phyloP scores from a whole-genome alignment of 2,329 filamentous ascomycete genomes.

The Clarireedia monteithiana region DNA sequence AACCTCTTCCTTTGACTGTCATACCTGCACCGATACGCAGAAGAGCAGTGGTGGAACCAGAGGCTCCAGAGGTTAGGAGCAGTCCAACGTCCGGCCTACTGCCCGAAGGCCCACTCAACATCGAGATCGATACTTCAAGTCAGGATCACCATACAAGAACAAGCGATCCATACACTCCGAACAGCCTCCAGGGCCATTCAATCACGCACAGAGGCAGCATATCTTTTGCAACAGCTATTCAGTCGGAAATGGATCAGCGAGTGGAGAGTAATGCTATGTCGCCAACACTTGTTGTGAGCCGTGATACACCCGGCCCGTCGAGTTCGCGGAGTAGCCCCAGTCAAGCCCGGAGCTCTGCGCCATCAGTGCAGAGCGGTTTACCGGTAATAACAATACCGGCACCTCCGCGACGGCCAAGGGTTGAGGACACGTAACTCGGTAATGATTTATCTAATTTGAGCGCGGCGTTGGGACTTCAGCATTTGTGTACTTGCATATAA shows the following conservation, averaged over 20 bases:
- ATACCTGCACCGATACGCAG: conserved; percentile 55
- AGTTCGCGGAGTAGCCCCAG: conserved; percentile 14
- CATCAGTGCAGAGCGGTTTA: conserved; percentile 17
- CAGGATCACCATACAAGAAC: conserved; percentile 9
- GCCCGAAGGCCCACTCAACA: background rate
- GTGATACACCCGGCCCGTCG: background rate
- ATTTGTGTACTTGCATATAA: conserved; percentile 1
- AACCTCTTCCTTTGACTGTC: conserved; percentile 49
- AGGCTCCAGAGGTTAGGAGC: conserved; percentile 33
- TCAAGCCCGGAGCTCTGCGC: conserved; percentile 13
- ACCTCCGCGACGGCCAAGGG: conserved; percentile 19
- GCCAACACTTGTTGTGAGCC: background rate
- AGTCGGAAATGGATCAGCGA: conserved; percentile 12
- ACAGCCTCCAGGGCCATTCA: conserved; percentile 17
- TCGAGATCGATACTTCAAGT: conserved; percentile 1
- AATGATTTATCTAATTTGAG: conserved; percentile 5
- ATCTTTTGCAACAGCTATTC: conserved; percentile 19
- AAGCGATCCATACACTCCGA: conserved; percentile 24
- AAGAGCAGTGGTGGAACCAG: conserved; percentile 47
- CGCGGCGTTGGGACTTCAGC: conserved; percentile 3
- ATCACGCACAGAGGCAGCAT: conserved; percentile 25
- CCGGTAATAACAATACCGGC: conserved; percentile 25
- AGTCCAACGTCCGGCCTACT: background rate
- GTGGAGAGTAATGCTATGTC: background rate
- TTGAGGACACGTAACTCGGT: background rate